phyloP scores from a whole-genome alignment of 129 eudicot species.

The Ambrosia trifida region DNA sequence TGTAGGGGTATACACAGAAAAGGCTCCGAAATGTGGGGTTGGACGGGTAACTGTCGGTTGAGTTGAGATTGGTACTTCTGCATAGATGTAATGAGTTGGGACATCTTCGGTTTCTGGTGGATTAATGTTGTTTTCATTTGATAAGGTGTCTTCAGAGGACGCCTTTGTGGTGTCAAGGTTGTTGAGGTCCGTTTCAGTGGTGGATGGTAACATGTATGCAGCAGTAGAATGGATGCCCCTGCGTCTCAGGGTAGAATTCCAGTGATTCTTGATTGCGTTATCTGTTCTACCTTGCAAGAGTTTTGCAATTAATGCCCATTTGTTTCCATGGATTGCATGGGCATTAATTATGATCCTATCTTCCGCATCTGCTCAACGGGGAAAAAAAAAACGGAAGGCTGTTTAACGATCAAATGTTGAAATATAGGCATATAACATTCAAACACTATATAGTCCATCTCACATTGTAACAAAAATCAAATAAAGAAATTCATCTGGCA shows the following conservation, averaged over 20 bases:
- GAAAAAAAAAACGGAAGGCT: background rate
- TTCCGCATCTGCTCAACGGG: slow-evolving; percentile 5
- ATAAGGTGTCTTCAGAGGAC: slow-evolving; percentile 49
- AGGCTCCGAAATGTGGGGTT: slow-evolving; percentile 59
- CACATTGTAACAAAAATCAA: background rate
- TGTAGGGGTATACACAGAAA: slow-evolving; percentile 42
- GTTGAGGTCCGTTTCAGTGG: slow-evolving; percentile 33
- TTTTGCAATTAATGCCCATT: slow-evolving; percentile 18
- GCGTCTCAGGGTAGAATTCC: slow-evolving; percentile 82
- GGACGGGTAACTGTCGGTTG: slow-evolving; percentile 41
- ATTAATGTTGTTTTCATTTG: slow-evolving; percentile 40
- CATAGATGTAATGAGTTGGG: slow-evolving; percentile 15
- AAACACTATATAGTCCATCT: background rate
- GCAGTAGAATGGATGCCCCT: slow-evolving; percentile 25
- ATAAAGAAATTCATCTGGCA: background rate
- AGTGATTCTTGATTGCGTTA: slow-evolving; percentile 69
- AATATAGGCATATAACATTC: too few relatives aligned
- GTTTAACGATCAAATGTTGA: background rate
- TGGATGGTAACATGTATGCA: slow-evolving; percentile 8
- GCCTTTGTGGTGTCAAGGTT: slow-evolving; percentile 5
- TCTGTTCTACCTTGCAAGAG: slow-evolving; percentile 16
- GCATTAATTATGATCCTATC: background rate
- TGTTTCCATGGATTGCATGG: slow-evolving; percentile 15
- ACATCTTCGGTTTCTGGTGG: slow-evolving; percentile 28
- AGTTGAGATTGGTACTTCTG: slow-evolving; percentile 23